Base-by-base conservation (phyloP, 257 asterid species). In the Nicotiana obtusifolia region DNA sequence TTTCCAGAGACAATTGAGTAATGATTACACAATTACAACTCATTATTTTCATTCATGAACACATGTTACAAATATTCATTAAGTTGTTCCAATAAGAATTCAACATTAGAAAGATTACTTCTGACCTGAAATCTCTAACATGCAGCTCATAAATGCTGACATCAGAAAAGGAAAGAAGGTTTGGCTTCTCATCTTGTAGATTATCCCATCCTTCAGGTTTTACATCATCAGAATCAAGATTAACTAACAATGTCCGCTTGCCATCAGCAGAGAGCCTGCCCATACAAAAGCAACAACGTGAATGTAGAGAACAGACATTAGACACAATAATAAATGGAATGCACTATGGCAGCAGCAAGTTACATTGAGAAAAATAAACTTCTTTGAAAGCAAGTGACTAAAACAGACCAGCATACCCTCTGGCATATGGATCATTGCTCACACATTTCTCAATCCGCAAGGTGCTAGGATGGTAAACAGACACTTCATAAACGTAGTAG, bases 71-170 rank as follows among this genome's bases (percentile, higher is more conserved):
- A 69, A 44, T 47, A 73, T 73, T 47, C 24, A 24, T 15, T 24
- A 14, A 73, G 44, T 24, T 24, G 7, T 73, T 15, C 16, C 41
- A 47, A 24, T 15, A 49, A 24, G 22, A 73, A 3, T 24, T 73
- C 61, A 47, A 73, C 79, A 73, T 49, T 14, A 73, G 4, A 47
- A 64, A 67, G 52, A 83, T 56, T 22, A 37, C 64, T 54, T 82
- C 77, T 87, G 88, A 94, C 99, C 99, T 95, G 92, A 95, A 95
- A 88, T 95, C 99, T 88, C 99, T 90, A 65, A 95, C 92, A 84
- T 94, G 99, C 90, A 95, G 85, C 91, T 95, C 99, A 77, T 94
- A 95, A 76, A 95, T 87, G 88, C 99, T 95, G 87, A 90, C 83
- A 84, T 95, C 98, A 80, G 95, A 89, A 84, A 92, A 90, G 54